These are phyloP conservation scores for Linum usitatissimum DNA, from an alignment of 345 rosid species.

Conservation along the genomic window DNA sequence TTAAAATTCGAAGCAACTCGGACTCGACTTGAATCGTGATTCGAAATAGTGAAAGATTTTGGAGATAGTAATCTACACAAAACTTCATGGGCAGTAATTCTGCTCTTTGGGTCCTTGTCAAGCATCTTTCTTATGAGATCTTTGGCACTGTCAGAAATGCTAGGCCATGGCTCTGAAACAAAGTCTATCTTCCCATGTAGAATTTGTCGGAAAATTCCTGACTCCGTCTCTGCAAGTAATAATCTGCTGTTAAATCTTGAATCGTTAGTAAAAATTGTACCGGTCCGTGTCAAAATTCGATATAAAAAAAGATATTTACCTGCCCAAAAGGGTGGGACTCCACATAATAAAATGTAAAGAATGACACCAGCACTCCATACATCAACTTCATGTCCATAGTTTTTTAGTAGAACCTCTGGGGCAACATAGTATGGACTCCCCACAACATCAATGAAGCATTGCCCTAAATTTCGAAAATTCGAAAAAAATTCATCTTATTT, in stretches of 20 bases:
- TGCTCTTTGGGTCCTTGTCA: slow-evolving; percentile 68
- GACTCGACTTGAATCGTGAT: not conserved
- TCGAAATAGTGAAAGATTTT: not conserved
- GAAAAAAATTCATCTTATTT: too few species aligned
- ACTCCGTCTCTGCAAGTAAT: slow-evolving; percentile 58
- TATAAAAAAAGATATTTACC: slow-evolving; percentile 25
- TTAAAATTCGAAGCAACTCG: too few species aligned
- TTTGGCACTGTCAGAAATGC: slow-evolving; percentile 79
- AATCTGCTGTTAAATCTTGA: not conserved
- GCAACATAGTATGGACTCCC: slow-evolving; percentile 99
- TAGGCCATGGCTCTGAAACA: slow-evolving; percentile 93
- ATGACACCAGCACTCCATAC: slow-evolving; percentile 98
- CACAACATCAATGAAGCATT: slow-evolving; percentile 69
- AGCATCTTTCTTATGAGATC: slow-evolving; percentile 80
- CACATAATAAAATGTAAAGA: slow-evolving; percentile 82
- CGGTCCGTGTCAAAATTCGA: too few species aligned
- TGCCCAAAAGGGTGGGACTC: slow-evolving; percentile 98
- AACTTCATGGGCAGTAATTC: slow-evolving; percentile 85
- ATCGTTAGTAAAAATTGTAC: not conserved
- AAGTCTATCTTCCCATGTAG: slow-evolving; percentile 78
- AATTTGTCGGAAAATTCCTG: slow-evolving; percentile 93
- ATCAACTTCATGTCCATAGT: slow-evolving; percentile 84
- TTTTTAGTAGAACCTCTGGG: slow-evolving; percentile 81
- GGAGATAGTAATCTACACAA: slow-evolving; percentile 44
- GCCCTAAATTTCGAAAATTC: slow-evolving; percentile 35